phyloP scores from a whole-genome alignment of 179 eudicot species.

The Carnegiea gigantea region DNA sequence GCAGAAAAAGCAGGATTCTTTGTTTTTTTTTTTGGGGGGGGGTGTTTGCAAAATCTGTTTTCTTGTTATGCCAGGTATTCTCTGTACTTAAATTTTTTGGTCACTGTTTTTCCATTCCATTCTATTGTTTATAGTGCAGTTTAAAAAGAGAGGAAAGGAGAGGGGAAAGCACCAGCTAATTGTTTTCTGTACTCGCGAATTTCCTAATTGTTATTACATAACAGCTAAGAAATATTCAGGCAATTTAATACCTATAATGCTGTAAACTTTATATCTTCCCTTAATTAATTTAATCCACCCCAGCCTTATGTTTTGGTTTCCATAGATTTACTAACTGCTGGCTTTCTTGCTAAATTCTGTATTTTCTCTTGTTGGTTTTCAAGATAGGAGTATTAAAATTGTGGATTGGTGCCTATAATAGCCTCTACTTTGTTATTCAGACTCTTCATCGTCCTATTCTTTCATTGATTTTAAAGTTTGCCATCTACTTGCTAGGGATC shows the following conservation, averaged over 20 bases:
- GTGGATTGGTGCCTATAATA: background rate
- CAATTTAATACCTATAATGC: background rate
- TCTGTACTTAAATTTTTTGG: background rate
- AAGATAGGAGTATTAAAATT: background rate
- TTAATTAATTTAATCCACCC: background rate
- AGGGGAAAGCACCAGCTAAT: background rate
- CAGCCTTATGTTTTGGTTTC: background rate
- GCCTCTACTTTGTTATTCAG: constrained; percentile 4
- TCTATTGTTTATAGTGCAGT: constrained; percentile 1
- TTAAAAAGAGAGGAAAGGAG: background rate
- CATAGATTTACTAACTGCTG: background rate
- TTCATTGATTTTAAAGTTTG: background rate
- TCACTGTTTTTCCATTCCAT: background rate
- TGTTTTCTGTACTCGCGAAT: background rate
- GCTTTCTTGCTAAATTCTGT: background rate
- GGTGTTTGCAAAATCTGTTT: background rate
- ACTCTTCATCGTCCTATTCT: background rate
- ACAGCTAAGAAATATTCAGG: background rate
- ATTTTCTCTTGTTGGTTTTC: background rate
- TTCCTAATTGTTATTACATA: background rate
- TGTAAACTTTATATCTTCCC: background rate
- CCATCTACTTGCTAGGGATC: constrained; percentile 49
- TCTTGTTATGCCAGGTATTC: background rate
- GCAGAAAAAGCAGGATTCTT: background rate
- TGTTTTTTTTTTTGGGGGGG: no score